These are phyloP conservation scores for Neospora caninum DNA, from an alignment of 169 alveolate species.

Conservation along the genomic window DNA sequence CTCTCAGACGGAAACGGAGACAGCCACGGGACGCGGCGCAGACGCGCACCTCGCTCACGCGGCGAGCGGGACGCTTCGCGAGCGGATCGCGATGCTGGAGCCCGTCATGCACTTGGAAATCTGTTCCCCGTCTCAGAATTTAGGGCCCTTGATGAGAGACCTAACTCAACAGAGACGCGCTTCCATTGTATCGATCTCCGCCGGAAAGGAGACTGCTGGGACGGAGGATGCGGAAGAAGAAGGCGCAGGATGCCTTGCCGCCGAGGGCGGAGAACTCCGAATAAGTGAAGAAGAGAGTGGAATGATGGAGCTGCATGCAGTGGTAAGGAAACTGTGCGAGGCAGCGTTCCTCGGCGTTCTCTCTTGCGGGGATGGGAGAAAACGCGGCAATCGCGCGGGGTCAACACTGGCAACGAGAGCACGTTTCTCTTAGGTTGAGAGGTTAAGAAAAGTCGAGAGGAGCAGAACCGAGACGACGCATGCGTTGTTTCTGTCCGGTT, in stretches of 20 bases:
- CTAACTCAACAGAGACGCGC: slow-evolving; percentile 45
- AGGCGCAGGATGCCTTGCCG: neutral
- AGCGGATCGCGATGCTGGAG: slow-evolving; percentile 6
- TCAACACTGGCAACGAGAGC: too few relatives aligned
- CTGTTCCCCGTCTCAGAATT: neutral
- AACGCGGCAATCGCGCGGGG: too few relatives aligned
- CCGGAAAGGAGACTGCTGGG: neutral
- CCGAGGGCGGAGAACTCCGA: neutral
- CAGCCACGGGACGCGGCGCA: neutral
- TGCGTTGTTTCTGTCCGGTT: neutral
- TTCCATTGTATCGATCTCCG: slow-evolving; percentile 28
- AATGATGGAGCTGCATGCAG: slow-evolving; percentile 22
- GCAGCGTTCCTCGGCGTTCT: neutral
- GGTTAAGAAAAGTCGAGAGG: neutral
- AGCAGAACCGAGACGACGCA: neutral
- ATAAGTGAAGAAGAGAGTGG: neutral
- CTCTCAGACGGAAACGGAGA: neutral
- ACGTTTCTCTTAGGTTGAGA: too few relatives aligned
- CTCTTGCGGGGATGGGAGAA: too few relatives aligned
- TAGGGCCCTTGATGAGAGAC: slow-evolving; percentile 8
- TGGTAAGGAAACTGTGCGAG: neutral
- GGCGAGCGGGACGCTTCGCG: neutral
- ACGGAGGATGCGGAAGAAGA: neutral
- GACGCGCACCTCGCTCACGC: neutral
- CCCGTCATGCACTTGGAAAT: slow-evolving; percentile 38